phyloP scores from a whole-genome alignment of 331 rosid species.

The Phaseolus coccineus region DNA sequence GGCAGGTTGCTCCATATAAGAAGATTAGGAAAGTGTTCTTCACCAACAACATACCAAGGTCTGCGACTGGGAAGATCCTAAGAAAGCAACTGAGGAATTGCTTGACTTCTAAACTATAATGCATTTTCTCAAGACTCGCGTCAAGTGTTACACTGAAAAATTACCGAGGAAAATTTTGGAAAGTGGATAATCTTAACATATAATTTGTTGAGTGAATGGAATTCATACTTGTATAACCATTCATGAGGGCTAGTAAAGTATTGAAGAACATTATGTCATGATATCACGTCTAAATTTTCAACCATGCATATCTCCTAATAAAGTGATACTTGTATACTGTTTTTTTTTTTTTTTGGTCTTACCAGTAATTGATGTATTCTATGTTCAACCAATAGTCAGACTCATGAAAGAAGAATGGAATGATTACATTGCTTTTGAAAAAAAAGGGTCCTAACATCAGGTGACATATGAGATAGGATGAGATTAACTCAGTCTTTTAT shows the following conservation, averaged over 20 bases:
- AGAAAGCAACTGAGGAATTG: constrained; percentile 60
- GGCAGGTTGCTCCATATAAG: constrained; percentile 84
- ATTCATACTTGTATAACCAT: neutral
- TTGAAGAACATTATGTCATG: neutral
- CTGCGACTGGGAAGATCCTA: constrained; percentile 88
- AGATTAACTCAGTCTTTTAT: too few species aligned
- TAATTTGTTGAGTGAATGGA: neutral
- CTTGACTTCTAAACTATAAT: constrained; percentile 62
- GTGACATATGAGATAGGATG: too few species aligned
- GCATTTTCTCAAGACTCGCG: neutral
- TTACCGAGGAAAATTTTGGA: neutral
- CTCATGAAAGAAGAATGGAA: neutral
- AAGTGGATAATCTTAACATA: neutral
- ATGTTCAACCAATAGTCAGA: neutral
- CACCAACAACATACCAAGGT: constrained; percentile 70
- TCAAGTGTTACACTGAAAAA: neutral
- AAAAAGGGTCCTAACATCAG: too few species aligned
- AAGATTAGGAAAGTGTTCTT: constrained; percentile 80
- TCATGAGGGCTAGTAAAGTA: neutral
- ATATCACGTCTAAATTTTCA: neutral
- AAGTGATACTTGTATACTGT: neutral
- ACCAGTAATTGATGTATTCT: neutral
- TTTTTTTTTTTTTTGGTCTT: neutral
- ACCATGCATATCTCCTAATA: neutral
- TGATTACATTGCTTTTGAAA: neutral